Base-by-base conservation (phyloP, 2,329 filamentous ascomycete genomes). In the Cercospora citrullina region DNA sequence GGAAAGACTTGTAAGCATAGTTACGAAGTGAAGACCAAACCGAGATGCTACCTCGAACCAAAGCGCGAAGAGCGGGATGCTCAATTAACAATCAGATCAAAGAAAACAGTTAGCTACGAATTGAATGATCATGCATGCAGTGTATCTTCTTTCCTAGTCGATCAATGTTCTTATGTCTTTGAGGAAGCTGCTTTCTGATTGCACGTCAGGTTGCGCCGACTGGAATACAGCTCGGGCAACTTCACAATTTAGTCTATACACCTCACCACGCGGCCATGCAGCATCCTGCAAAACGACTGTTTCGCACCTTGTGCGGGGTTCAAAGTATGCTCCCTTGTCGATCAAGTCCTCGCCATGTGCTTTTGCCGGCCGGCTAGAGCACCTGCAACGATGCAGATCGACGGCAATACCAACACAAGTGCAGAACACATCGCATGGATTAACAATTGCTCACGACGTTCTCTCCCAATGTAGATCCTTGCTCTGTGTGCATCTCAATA, bases 41-140 rank as follows among this genome's bases (percentile, higher is more conserved):
- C 67, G 67, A 68, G 67, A 68, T 60, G 67, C 67, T 68, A 68
- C 67, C 67, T 68, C 67, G 67, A 68, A 66, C 33, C 63, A 65
- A 68, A 66, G 67, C 67, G 63, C 30, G 67, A 68, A 66, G 67
- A 63, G 67, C 60, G 28, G 58, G 28, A 55, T 57, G 61, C 61
- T 63, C 61, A 18, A 31, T 42, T 7, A 33, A 62, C 23, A 55
- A 42, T 51, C 16, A 57, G 61, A 63, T 31, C 36, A 45, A 55
- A 7, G 55, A 31, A 59, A 42, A 51, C 63, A 64, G 63, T 63
- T 62, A 67, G 68, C 65, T 62, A 64, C 57, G 68, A 67, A 69
- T 42, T 62, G 61, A 67, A 69, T 64, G 68, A 64, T 60, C 14
- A 33, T 33, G 23, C 51, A 55, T 2, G 21, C 48, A 51, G 21